Conservation (phyloP, 768 basidiomycete species). For the Pulveroboletus sp. region DNA sequence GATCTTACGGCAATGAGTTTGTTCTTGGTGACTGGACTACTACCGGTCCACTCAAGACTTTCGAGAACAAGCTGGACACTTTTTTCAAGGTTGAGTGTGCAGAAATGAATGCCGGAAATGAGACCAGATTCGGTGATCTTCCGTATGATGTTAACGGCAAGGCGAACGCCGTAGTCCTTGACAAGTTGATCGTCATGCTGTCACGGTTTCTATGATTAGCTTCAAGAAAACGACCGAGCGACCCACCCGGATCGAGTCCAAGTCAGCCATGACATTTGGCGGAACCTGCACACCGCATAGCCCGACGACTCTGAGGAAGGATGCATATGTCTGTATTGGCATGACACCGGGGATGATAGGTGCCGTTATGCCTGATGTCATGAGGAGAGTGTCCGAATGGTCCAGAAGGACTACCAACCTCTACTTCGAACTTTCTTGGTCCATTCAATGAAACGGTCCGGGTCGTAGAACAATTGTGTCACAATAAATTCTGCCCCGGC, state of each 20-base stretch:
- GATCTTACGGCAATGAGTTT: constrained; percentile 58
- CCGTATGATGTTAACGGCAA: constrained; percentile 78
- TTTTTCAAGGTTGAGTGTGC: constrained; percentile 96
- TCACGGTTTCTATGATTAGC: not conserved
- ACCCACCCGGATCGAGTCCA: constrained; percentile 74
- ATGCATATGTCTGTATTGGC: constrained; percentile 96
- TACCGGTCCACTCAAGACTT: constrained; percentile 64
- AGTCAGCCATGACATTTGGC: constrained; percentile 50
- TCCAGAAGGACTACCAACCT: constrained; percentile 43
- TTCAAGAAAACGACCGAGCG: not conserved
- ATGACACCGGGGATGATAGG: constrained; percentile 95
- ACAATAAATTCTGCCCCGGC: constrained; percentile 95
- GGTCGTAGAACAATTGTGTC: constrained; percentile 96
- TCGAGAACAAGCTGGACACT: constrained; percentile 86
- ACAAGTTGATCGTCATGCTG: constrained; percentile 91
- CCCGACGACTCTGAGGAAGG: constrained; percentile 88
- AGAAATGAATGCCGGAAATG: constrained; percentile 83
- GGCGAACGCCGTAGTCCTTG: constrained; percentile 88
- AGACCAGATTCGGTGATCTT: constrained; percentile 51
- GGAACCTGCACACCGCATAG: constrained; percentile 83
- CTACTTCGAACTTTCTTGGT: constrained; percentile 59
- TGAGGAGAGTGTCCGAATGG: constrained; percentile 5
- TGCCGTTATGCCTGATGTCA: constrained; percentile 68
- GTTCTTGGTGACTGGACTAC: constrained; percentile 44
- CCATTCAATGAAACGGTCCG: constrained; percentile 84